phyloP scores from a whole-genome alignment of 1,139 yeast species.

The Debaryomyces singareniensis region DNA sequence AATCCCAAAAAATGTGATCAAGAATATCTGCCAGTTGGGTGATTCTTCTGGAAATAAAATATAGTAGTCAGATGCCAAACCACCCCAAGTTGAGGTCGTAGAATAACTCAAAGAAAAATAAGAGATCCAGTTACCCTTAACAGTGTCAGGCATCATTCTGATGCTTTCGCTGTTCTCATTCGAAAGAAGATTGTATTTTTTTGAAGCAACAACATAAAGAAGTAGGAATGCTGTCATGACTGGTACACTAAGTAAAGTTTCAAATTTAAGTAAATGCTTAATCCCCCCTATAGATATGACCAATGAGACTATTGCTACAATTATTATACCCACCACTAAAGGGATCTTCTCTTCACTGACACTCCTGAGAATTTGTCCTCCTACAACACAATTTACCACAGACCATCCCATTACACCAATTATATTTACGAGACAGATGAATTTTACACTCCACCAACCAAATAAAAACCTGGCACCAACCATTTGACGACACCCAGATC shows the following conservation, averaged over 20 bases:
- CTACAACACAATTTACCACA: conserved; percentile 75
- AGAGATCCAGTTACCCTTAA: conserved; percentile 63
- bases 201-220: conserved; percentile 61
- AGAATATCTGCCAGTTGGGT: conserved; percentile 49
- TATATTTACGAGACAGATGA: conserved; percentile 62
- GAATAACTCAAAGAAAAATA: conserved; percentile 74
- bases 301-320: conserved; percentile 59
- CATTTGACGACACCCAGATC: conserved; percentile 84
- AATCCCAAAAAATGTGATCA: conserved; percentile 63
- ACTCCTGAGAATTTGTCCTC: conserved; percentile 72
- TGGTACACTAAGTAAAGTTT: conserved; percentile 63
- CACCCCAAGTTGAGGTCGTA: conserved; percentile 87
- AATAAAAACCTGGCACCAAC: conserved; percentile 72
- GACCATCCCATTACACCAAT: conserved; percentile 85
- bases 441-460: conserved; percentile 79
- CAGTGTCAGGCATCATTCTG: conserved; percentile 22
- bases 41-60: conserved; percentile 74
- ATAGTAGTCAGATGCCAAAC: conserved; percentile 80
- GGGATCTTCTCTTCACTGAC: conserved; percentile 61
- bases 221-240: conserved; percentile 63
- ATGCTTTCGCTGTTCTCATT: conserved; percentile 30
- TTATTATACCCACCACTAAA: conserved; percentile 64
- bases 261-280: conserved; percentile 60
- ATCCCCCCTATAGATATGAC: conserved; percentile 73
- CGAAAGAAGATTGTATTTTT: conserved; percentile 35